Evolutionary conservation across 1,284 basidiomycete genomes (phyloP).

Genomic region (Rhodofomes roseus): DNA sequence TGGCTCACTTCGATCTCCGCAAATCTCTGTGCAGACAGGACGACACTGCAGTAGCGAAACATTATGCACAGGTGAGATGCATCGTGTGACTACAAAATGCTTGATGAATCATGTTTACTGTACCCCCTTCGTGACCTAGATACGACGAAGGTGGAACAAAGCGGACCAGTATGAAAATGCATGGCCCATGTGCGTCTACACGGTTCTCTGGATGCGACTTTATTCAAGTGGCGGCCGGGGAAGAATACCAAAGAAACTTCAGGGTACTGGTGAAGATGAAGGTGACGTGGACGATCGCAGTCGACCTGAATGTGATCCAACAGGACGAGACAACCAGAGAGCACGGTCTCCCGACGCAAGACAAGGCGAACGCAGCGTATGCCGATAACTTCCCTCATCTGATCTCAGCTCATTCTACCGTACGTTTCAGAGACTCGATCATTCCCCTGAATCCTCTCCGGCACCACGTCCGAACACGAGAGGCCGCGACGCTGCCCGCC

Average conservation of each 20-base stretch:
- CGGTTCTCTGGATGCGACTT: neutral
- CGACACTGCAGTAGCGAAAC: no score
- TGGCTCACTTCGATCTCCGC: neutral
- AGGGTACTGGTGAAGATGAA: no score
- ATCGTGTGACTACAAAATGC: neutral
- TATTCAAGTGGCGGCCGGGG: neutral
- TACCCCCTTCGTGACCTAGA: neutral
- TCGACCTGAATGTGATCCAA: neutral
- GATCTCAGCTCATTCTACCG: no score
- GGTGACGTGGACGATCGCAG: neutral
- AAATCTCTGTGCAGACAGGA: no score
- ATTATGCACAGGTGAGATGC: no score
- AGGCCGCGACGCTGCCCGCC: no score
- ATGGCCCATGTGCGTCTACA: neutral
- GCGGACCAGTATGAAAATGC: neutral
- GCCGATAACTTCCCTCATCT: no score
- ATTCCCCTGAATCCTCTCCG: no score
- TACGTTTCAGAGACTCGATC: no score
- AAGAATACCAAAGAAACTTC: neutral
- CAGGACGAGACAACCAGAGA: neutral
- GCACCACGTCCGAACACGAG: no score
- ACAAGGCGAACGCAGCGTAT: neutral
- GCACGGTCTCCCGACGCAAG: no score
- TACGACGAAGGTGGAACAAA: neutral
- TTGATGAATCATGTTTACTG: neutral